Percentiles rank a stretch among this genome's conserved stretches.
phyloP scores from a whole-genome alignment of 768 basidiomycete species.

The Russula lepida region DNA sequence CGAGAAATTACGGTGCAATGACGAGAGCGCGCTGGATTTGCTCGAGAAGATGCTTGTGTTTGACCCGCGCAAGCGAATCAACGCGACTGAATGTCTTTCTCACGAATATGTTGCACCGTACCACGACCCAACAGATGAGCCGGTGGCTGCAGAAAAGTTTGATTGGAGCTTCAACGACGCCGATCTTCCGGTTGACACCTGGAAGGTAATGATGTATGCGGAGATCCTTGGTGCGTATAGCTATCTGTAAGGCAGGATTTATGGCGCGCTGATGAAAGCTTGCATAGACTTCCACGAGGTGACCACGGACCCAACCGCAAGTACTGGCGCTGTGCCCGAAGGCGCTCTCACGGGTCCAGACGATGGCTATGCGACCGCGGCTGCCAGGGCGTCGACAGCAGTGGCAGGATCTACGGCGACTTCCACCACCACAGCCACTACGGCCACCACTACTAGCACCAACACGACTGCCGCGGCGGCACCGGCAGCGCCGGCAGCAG shows the following conservation, averaged over 20 bases:
- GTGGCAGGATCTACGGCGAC: neutral
- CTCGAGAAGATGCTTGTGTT: conserved; percentile 99
- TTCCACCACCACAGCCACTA: neutral
- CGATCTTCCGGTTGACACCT: conserved; percentile 94
- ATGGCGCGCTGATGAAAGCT: neutral
- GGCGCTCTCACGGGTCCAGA: conserved; percentile 67
- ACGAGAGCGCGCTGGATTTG: conserved; percentile 87
- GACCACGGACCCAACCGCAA: conserved; percentile 38
- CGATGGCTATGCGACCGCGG: conserved; percentile 17
- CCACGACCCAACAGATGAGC: conserved; percentile 97
- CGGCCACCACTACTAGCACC: neutral
- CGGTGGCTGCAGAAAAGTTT: conserved; percentile 86
- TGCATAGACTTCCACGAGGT: conserved; percentile 73
- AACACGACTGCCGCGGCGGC: neutral
- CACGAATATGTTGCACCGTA: conserved; percentile 96
- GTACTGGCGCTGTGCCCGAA: conserved; percentile 36
- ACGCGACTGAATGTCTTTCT: conserved; percentile 78
- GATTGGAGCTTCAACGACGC: conserved; percentile 99
- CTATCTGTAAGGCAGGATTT: neutral
- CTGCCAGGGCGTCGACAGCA: neutral
- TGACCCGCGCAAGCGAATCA: conserved; percentile 95
- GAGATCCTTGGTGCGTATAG: conserved; percentile 78
- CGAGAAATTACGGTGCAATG: conserved; percentile 83
- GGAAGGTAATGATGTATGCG: conserved; percentile 99
- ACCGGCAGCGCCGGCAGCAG: neutral